phyloP scores from a whole-genome alignment of 306 rosid species.

The Abrus pulchellus region DNA sequence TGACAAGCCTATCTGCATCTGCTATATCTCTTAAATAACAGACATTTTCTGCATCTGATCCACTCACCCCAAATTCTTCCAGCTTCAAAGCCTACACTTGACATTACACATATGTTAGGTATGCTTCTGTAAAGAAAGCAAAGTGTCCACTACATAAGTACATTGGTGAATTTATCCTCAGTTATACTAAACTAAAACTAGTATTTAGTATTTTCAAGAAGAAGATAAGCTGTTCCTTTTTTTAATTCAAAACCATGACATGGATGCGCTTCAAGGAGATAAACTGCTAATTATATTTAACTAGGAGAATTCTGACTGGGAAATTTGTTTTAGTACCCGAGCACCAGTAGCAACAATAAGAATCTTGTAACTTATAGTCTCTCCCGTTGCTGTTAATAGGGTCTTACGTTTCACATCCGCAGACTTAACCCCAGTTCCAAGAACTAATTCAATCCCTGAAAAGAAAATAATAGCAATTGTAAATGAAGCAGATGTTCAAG shows the following conservation, averaged over 20 bases:
- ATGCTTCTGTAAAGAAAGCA: conserved; percentile 32
- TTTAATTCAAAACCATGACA: conserved; percentile 10
- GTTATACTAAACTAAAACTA: neutral
- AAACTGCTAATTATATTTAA: conserved; percentile 12
- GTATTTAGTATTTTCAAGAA: conserved; percentile 23
- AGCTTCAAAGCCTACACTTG: conserved; percentile 83
- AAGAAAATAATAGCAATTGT: conserved; percentile 29
- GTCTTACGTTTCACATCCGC: conserved; percentile 96
- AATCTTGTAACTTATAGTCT: conserved; percentile 94
- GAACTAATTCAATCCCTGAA: conserved; percentile 91
- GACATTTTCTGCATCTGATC: conserved; percentile 93
- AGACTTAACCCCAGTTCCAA: conserved; percentile 93
- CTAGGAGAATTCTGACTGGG: conserved; percentile 26
- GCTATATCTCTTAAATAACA: conserved; percentile 84
- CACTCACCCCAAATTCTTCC: conserved; percentile 95
- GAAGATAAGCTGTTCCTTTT: conserved; percentile 11
- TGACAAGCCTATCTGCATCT: conserved; percentile 83
- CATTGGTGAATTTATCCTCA: conserved; percentile 24
- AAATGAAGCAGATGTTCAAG: conserved; percentile 39
- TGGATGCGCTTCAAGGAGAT: conserved; percentile 23
- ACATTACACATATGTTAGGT: conserved; percentile 39
- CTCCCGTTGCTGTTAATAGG: conserved; percentile 85
- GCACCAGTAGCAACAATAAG: conserved; percentile 99
- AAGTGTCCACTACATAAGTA: neutral
- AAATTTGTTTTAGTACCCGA: conserved; percentile 86